Percentiles rank a stretch among this genome's conserved stretches.
Evolutionary conservation across 2,329 filamentous ascomycete species (phyloP).

Genomic region (Alternaria atra): DNA sequence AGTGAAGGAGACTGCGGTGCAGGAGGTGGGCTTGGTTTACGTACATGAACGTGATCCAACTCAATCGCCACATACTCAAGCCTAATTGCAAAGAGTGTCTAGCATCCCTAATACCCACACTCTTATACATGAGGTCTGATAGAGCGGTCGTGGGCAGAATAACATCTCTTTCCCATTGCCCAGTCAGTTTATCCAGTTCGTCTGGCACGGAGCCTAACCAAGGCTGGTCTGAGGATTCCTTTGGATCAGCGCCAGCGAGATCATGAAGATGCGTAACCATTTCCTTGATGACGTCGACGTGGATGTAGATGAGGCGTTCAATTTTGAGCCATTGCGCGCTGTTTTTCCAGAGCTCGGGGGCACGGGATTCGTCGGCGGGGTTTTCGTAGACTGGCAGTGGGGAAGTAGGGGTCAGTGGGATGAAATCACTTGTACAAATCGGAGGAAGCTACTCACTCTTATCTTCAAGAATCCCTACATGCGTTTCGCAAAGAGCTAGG

Average conservation of each 20-base stretch:
- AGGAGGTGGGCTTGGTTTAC: background rate
- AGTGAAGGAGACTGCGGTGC: too few relatives aligned
- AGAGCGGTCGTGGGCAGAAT: constrained; percentile 61
- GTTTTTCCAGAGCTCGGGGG: constrained; percentile 63
- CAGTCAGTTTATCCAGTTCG: constrained; percentile 58
- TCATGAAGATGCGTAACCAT: constrained; percentile 56
- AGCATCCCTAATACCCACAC: constrained; percentile 62
- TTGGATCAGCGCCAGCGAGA: constrained; percentile 46
- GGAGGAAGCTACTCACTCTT: constrained; percentile 25
- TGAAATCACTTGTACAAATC: background rate
- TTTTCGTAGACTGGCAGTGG: constrained; percentile 57
- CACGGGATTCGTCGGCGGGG: constrained; percentile 62
- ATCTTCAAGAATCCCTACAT: constrained; percentile 57
- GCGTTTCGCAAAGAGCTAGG: constrained; percentile 57
- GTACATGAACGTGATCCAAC: constrained; percentile 76
- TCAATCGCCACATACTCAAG: constrained; percentile 64
- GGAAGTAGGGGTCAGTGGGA: background rate
- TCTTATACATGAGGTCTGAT: constrained; percentile 63
- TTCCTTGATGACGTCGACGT: constrained; percentile 59
- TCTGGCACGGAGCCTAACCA: constrained; percentile 55
- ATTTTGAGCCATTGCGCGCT: constrained; percentile 62
- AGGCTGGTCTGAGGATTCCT: constrained; percentile 38
- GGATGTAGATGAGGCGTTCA: constrained; percentile 61
- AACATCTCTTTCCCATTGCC: constrained; percentile 60
- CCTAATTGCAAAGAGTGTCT: constrained; percentile 60